Conservation (phyloP, 148 eudicot species). For the Selenicereus undatus region DNA sequence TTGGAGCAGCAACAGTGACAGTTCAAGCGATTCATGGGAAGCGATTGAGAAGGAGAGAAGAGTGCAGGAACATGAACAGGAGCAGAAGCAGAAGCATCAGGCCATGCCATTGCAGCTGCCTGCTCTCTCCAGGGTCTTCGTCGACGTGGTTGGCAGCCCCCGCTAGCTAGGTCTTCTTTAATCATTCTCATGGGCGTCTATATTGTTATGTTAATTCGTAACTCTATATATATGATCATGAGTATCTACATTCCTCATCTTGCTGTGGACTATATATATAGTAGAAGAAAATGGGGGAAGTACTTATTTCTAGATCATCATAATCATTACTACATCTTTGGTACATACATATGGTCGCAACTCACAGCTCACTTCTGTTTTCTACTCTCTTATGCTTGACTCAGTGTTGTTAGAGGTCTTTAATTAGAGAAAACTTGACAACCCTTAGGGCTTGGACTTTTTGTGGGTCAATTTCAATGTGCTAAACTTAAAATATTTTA, state of each 20-base stretch:
- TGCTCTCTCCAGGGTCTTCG: conserved; percentile 46
- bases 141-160: conserved; percentile 51
- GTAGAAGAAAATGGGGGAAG: conserved; percentile 13
- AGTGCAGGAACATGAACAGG: conserved; percentile 28
- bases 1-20: conserved; percentile 17
- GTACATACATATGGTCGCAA: conserved; percentile 9
- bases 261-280: conserved; percentile 6
- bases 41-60: conserved; percentile 16
- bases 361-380: too few relatives aligned
- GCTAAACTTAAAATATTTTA: too few relatives aligned
- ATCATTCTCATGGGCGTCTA: not conserved
- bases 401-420: not conserved
- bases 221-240: conserved; percentile 4
- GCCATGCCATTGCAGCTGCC: conserved; percentile 42
- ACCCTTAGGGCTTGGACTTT: too few relatives aligned
- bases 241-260: conserved; percentile 6
- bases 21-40: conserved; percentile 46
- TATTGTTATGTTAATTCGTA: not conserved
- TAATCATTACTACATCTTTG: not conserved
- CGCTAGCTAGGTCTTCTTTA: conserved; percentile 16
- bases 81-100: conserved; percentile 18
- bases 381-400: too few relatives aligned
- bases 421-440: too few relatives aligned
- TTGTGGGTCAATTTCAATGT: too few relatives aligned
- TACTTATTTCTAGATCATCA: not conserved